These are phyloP conservation scores for Solanum raphanifolium DNA, from an alignment of 257 asterid species.

Conservation along the genomic window DNA sequence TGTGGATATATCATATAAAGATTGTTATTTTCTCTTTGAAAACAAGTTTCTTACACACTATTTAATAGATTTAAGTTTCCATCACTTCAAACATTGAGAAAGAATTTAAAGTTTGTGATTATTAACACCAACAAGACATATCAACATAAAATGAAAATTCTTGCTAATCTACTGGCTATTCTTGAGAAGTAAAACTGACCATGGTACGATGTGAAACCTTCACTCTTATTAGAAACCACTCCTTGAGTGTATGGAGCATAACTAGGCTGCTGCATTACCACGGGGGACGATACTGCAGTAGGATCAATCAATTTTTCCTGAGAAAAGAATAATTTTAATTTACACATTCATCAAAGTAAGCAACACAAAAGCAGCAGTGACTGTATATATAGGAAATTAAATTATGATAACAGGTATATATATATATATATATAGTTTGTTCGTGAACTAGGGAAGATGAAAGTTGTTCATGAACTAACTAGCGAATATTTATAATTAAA, in stretches of 20 bases:
- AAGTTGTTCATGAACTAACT: no score
- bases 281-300: constrained; percentile 35
- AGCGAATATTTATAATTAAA: no score
- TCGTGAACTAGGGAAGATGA: not conserved
- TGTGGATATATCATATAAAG: no score
- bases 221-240: constrained; percentile 37
- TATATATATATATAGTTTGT: no score
- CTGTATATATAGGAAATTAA: no score
- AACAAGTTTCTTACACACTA: no score
- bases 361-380: not conserved
- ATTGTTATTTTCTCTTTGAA: no score
- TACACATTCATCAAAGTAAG: constrained; percentile 6
- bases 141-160: not conserved
- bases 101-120: not conserved
- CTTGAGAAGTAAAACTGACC: constrained; percentile 22
- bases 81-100: no score
- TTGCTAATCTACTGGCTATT: not conserved
- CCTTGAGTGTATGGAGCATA: constrained; percentile 35
- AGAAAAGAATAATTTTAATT: constrained; percentile 7
- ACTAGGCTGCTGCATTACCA: constrained; percentile 38
- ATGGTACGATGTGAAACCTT: constrained; percentile 29
- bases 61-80: no score
- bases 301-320: constrained; percentile 61
- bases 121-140: not conserved
- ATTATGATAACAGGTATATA: no score